phyloP scores from a whole-genome alignment of 2,329 filamentous ascomycete species.

The Periglandula ipomoeae region DNA sequence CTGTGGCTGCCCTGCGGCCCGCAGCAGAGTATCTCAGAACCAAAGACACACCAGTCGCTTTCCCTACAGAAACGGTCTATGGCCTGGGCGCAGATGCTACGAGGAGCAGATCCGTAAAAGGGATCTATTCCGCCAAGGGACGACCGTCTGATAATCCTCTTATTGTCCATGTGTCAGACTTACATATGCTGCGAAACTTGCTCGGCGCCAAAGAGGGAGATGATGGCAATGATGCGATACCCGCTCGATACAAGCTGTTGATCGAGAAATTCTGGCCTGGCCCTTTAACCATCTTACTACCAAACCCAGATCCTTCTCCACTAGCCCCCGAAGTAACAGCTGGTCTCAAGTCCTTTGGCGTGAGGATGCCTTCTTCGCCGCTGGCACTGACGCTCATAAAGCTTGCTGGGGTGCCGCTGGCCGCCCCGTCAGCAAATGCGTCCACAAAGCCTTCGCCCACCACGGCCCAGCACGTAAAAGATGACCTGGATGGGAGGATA shows the following conservation, averaged over 20 bases:
- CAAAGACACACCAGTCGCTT: conserved; percentile 72
- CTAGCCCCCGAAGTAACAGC: conserved; percentile 91
- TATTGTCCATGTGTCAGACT: conserved; percentile 81
- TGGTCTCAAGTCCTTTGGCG: conserved; percentile 75
- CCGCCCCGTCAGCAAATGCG: conserved; percentile 88
- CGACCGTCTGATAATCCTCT: conserved; percentile 90
- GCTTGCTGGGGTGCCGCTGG: conserved; percentile 67
- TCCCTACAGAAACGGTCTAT: conserved; percentile 97
- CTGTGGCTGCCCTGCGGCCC: conserved; percentile 39
- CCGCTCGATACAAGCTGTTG: conserved; percentile 66
- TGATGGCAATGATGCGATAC: conserved; percentile 41
- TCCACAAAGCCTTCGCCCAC: conserved; percentile 91
- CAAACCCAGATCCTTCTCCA: conserved; percentile 57
- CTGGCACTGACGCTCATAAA: conserved; percentile 86
- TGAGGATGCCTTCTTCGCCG: conserved; percentile 75
- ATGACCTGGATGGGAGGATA: conserved; percentile 77
- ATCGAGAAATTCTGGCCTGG: conserved; percentile 89
- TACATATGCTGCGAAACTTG: conserved; percentile 62
- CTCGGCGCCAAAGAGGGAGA: conserved; percentile 28
- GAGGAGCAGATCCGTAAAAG: conserved; percentile 68
- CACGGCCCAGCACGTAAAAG: conserved; percentile 75
- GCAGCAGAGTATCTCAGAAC: conserved; percentile 58
- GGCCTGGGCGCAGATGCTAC: conserved; percentile 95
- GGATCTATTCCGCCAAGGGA: conserved; percentile 89
- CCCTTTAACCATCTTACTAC: conserved; percentile 82